Evolutionary conservation across 2,329 filamentous ascomycete genomes (phyloP).

Genomic region (Teratosphaeria destructans): DNA sequence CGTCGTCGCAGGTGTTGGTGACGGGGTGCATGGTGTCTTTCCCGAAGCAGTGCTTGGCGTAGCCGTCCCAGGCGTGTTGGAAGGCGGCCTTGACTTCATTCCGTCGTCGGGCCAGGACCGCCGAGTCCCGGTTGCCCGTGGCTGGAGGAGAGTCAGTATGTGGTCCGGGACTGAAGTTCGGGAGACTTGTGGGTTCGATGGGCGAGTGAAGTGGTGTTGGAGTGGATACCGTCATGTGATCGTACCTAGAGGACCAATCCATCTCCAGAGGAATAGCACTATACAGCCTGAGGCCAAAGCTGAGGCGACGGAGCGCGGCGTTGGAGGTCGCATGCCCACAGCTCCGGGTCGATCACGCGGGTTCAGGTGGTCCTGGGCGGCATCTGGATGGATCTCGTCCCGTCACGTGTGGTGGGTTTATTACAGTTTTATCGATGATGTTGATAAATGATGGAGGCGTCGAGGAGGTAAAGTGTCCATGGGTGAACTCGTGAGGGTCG

Average conservation of each 20-base stretch:
- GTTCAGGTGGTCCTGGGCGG: neutral
- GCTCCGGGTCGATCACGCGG: neutral
- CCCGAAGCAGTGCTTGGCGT: slow-evolving; percentile 19
- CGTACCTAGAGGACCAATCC: neutral
- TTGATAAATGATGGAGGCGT: neutral
- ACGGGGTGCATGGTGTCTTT: slow-evolving; percentile 23
- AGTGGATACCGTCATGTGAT: neutral
- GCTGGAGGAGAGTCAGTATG: neutral
- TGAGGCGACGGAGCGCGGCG: neutral
- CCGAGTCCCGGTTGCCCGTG: neutral
- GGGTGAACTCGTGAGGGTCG: neutral
- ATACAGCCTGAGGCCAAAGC: neutral
- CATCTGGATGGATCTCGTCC: neutral
- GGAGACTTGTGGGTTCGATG: too few species aligned
- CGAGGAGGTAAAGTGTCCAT: neutral
- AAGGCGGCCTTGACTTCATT: neutral
- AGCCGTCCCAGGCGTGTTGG: slow-evolving; percentile 1
- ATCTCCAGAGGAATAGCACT: neutral
- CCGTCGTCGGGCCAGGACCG: neutral
- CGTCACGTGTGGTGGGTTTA: too few species aligned
- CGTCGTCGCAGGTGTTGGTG: slow-evolving; percentile 17
- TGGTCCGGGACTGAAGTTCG: neutral
- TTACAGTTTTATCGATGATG: neutral
- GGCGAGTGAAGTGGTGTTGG: too few species aligned
- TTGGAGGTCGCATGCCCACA: neutral